phyloP scores from a whole-genome alignment of 2,329 filamentous ascomycete genomes.

The Nigrospora oryzae region DNA sequence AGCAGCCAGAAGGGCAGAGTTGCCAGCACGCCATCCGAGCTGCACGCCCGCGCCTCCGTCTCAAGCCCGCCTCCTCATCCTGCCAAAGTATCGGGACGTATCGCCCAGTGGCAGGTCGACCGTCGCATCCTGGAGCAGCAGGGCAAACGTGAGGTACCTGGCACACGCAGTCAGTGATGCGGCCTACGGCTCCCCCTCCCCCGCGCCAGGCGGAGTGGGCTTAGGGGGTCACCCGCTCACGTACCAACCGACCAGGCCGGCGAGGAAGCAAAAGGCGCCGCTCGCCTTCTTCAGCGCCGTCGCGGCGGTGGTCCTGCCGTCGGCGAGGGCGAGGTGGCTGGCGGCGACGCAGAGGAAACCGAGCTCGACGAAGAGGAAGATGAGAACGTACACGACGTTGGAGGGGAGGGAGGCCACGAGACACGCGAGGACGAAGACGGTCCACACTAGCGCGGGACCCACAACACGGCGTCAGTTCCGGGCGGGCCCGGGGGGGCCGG shows the following conservation, averaged over 20 bases:
- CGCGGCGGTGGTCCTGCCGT: slow-evolving; percentile 8
- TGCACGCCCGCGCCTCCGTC: no score
- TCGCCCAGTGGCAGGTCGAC: slow-evolving; percentile 15
- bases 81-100: slow-evolving; percentile 14
- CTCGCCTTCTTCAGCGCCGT: slow-evolving; percentile 11
- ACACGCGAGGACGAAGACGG: slow-evolving; percentile 14
- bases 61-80: slow-evolving; percentile 4
- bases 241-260: slow-evolving; percentile 16
- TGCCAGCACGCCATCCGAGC: no score
- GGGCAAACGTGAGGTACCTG: slow-evolving; percentile 16
- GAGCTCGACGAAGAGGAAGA: slow-evolving; percentile 14
- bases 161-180: background rate
- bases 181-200: no score
- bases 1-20: no score
- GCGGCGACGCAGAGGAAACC: slow-evolving; percentile 12
- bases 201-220: background rate
- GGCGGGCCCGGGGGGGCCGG: background rate
- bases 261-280: slow-evolving; percentile 15
- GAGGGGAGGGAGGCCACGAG: slow-evolving; percentile 14
- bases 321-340: slow-evolving; percentile 16
- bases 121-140: slow-evolving; percentile 14
- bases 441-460: slow-evolving; percentile 10
- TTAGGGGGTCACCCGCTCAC: background rate
- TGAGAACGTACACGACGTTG: slow-evolving; percentile 14
- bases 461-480: no score